Conservation (phyloP, 306 rosid genomes). For the Fagus crenata region DNA sequence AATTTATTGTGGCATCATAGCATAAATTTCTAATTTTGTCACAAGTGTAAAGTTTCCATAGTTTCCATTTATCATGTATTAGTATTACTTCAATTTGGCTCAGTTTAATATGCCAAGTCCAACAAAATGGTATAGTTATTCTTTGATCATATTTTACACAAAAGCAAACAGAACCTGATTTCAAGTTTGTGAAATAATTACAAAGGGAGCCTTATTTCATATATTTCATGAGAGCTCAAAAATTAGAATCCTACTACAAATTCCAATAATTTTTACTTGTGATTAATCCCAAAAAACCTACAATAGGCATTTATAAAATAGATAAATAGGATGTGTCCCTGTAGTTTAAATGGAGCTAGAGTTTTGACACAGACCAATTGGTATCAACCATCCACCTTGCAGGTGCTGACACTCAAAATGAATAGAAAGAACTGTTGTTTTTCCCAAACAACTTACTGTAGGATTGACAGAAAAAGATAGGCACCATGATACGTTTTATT, state of each 20-base stretch:
- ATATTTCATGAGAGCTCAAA: too few species aligned
- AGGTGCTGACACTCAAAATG: not conserved
- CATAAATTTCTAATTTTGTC: too few species aligned
- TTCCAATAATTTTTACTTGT: too few species aligned
- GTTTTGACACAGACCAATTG: not conserved
- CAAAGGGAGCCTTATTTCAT: not conserved
- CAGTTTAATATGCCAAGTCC: not conserved
- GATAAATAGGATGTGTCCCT: not conserved
- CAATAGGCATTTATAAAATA: not conserved
- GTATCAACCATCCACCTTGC: not conserved
- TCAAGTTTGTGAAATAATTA: not conserved
- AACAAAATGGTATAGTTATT: not conserved
- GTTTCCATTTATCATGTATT: not conserved
- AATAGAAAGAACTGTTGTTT: not conserved
- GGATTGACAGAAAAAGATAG: not conserved
- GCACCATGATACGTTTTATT: not conserved
- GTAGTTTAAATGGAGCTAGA: not conserved
- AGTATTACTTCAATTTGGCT: not conserved
- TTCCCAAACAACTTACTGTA: slow-evolving; percentile 22
- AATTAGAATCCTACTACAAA: not conserved
- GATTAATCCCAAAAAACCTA: not conserved
- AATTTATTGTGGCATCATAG: too few species aligned
- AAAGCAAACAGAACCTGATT: not conserved
- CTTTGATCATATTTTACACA: not conserved
- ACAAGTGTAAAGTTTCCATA: not conserved